These are phyloP conservation scores for Apophysomyces ossiformis DNA, from an alignment of 371 early-diverging fungal genomes.

Conservation along the genomic window DNA sequence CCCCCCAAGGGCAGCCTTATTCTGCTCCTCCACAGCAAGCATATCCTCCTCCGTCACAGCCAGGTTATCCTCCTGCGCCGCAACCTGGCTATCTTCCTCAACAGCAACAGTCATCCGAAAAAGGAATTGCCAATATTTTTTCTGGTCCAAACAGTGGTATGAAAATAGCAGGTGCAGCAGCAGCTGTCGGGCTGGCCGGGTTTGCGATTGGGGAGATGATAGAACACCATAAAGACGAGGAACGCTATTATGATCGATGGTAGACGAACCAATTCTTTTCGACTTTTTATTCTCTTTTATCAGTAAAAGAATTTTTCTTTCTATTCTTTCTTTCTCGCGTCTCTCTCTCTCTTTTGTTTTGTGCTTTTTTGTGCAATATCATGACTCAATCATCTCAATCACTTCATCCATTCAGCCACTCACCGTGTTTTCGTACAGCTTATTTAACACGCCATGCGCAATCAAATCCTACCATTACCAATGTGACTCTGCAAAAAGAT, in stretches of 20 bases:
- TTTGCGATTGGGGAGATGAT: constrained; percentile 45
- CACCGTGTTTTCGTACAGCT: too few species aligned
- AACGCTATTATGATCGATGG: constrained; percentile 2
- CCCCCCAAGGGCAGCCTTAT: constrained; percentile 13
- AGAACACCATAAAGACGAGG: constrained; percentile 38
- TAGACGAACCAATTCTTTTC: not conserved
- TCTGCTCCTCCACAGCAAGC: constrained; percentile 13
- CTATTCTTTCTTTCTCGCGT: not conserved
- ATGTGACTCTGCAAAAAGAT: not conserved
- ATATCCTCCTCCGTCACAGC: constrained; percentile 9
- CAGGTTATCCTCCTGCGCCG: constrained; percentile 7
- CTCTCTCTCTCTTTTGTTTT: not conserved
- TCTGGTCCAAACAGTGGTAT: constrained; percentile 28
- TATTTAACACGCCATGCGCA: not conserved
- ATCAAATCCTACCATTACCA: constrained; percentile 1
- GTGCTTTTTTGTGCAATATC: not conserved
- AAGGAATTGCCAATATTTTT: not conserved
- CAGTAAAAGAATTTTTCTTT: not conserved
- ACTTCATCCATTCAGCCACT: not conserved
- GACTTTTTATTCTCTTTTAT: too few species aligned
- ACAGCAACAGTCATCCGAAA: not conserved
- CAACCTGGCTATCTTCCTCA: constrained; percentile 16
- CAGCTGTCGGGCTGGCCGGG: constrained; percentile 43
- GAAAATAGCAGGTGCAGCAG: constrained; percentile 50
- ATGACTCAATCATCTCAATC: not conserved